Evolutionary conservation across 164 flowering plant genomes (phyloP), one percentile per base, ranked within the genome.

Genomic region (Kalanchoe fedtschenkoi): DNA sequence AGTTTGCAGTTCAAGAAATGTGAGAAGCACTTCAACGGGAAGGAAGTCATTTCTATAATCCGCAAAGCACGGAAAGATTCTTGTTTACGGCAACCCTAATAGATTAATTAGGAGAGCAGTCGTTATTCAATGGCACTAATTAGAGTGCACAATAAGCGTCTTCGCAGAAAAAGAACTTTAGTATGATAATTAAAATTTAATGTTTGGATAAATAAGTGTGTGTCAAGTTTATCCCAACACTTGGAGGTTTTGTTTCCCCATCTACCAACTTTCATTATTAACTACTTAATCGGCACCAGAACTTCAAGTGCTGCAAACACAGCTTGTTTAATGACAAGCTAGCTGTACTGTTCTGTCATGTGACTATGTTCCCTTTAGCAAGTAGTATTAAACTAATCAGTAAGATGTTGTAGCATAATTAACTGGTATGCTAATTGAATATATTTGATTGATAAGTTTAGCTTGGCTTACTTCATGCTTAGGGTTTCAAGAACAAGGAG

Each of bases 221-320:
- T 51, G 56, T 51, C 56, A 51, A 24, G 56, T 51, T 26, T 51
- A 51, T 51, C 56, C 56, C 56, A 51, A 51, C 56, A 51, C 56
- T 26, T 6, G 32, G 10, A 24, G 32, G 32, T 51, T 24, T 51
- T 26, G 56, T 51, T 51, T 51, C 56, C 54, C 30, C 56, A 11
- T 51, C 56, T 32, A 24, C 32, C 32, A 51, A 51, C 56, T 51
- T n/a, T 51, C 32, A 10, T 4, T 5, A 24, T 15, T 26, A 6
- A 24, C 13, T 26, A 26, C 24, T 51, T 26, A 11, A 26, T 51
- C 56, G 1, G 9, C 32, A 24, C 21, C 56, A 26, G 24, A 5
- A 51, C 56, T 51, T n/a, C 56, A 30, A 51, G 26, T 11, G 11
- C 32, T 2, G 28, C 14, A 47, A 5, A 47, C 39, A 37, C 8